Evolutionary conservation across 768 basidiomycete genomes (phyloP), one percentile per base, ranked within the genome.

Genomic region (Boletus vinaceobasis): DNA sequence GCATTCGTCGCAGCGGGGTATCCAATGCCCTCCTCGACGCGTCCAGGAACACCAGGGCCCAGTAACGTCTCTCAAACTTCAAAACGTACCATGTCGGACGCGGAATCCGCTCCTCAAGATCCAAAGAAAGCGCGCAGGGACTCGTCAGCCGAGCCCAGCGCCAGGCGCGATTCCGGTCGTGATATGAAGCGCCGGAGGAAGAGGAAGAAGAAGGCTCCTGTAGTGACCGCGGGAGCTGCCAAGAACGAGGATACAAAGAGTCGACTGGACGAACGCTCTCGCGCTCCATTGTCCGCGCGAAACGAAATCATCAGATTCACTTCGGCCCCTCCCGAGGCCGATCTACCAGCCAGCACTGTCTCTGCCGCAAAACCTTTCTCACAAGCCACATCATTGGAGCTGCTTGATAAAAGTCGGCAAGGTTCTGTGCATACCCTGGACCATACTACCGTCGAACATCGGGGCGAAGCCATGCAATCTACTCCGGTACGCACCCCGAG

Each of bases 281-380:
- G 62, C 17, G 43, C 56, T 44, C 60, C 69, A 23, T 40, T 64
- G 50, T 61, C 62, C 0, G 46, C 44, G 10, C 61, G 63, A 29
- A 72, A 69, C 60, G 52, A 63, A 37, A 55, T 72, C 50, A 62
- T 62, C 48, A 57, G 69, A 43, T 69, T 68, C 47, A 42, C 60
- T n/a, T 66, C 64, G 37, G 37, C 42, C 43, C 48, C 52, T 57
- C 60, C 57, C 49, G 63, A 58, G 27, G 29, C 52, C 39, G 56
- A 51, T 50, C 36, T 39, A 23, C 46, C 49, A 21, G 10, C 56
- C 27, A 50, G 44, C 32, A 2, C 26, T 15, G 15, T 38, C 11
- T 29, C 43, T 32, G 13, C 39, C 17, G 8, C 55, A 3, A 27
- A 51, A 1, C 11, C 19, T 11, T 31, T 29, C 13, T 15, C 45